Evolutionary conservation across 352 stramenopile genomes (phyloP).

Genomic region (Globisporangium viniferum): DNA sequence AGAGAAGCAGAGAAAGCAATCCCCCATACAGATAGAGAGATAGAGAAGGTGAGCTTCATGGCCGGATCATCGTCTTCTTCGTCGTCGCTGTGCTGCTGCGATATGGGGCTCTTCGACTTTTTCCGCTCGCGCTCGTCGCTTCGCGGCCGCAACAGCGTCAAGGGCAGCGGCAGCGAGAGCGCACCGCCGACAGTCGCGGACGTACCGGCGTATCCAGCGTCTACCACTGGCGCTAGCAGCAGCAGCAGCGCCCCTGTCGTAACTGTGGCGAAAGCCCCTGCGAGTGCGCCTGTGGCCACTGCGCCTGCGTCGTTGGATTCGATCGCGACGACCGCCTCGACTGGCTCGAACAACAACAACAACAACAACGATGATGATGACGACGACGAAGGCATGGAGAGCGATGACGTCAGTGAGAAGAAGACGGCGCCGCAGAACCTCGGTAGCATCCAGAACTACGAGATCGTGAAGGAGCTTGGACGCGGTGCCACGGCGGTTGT

Average conservation of each 20-base stretch:
- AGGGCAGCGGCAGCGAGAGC: constrained; percentile 15
- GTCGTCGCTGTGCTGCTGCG: constrained; percentile 14
- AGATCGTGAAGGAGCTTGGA: constrained; percentile 77
- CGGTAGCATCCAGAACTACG: constrained; percentile 70
- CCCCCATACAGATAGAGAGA: background rate
- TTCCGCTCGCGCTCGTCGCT: constrained; percentile 62
- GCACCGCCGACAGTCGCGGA: background rate
- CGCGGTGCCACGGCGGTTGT: constrained; percentile 76
- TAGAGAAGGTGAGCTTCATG: background rate
- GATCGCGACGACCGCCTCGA: constrained; percentile 32
- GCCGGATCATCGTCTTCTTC: background rate
- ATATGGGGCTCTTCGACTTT: constrained; percentile 77
- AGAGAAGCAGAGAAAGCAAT: background rate
- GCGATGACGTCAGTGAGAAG: constrained; percentile 11
- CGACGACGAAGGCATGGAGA: constrained; percentile 14
- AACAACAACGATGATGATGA: constrained; percentile 25
- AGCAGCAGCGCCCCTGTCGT: constrained; percentile 21
- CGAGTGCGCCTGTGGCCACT: constrained; percentile 1
- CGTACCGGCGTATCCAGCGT: constrained; percentile 3
- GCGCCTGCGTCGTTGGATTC: constrained; percentile 31
- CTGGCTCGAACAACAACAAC: constrained; percentile 33
- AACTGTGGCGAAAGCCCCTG: background rate
- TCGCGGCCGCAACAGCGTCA: constrained; percentile 21
- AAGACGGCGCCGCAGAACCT: constrained; percentile 6
- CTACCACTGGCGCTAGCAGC: background rate